phyloP scores from a whole-genome alignment of 1,139 yeast genomes.

The Sugiyamaella xylanicola region DNA sequence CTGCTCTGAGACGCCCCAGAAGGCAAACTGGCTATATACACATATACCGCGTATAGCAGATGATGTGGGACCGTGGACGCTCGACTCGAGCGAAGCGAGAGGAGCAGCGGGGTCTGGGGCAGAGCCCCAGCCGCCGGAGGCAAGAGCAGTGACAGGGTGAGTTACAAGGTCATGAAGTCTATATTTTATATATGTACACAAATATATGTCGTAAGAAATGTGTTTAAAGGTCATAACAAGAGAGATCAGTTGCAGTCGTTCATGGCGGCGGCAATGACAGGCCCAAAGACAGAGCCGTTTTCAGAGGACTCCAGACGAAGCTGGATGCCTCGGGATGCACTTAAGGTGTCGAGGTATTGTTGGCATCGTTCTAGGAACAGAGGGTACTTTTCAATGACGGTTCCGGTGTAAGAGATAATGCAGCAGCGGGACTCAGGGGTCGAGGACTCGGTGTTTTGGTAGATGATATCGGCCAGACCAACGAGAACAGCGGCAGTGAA shows the following conservation, averaged over 20 bases:
- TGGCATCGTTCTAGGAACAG: slow-evolving; percentile 62
- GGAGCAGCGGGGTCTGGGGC: too few species aligned
- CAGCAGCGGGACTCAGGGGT: slow-evolving; percentile 16
- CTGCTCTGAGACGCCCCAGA: too few species aligned
- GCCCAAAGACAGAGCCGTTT: slow-evolving; percentile 40
- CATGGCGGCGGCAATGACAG: slow-evolving; percentile 42
- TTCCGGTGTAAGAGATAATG: slow-evolving; percentile 82
- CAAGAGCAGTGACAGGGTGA: background rate
- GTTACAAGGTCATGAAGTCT: background rate
- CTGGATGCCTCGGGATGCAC: slow-evolving; percentile 28
- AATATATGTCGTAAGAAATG: slow-evolving; percentile 16
- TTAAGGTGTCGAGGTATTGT: slow-evolving; percentile 34
- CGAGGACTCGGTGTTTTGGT: slow-evolving; percentile 17
- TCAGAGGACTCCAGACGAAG: slow-evolving; percentile 31
- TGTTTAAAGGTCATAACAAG: slow-evolving; percentile 5
- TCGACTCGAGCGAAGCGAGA: too few species aligned
- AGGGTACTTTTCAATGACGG: slow-evolving; percentile 85
- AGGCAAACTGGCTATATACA: too few species aligned
- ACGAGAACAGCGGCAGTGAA: slow-evolving; percentile 82
- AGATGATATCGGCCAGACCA: slow-evolving; percentile 32
- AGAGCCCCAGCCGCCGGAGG: background rate
- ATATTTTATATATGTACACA: slow-evolving; percentile 13
- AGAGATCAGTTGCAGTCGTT: slow-evolving; percentile 11
- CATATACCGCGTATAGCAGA: too few species aligned
- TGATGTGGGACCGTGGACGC: too few species aligned